A percentile compares a stretch with the other conserved stretches of the same genome.
Evolutionary conservation across 495 filamentous ascomycete genomes (phyloP).

Genomic region (Acidiella bohemica): DNA sequence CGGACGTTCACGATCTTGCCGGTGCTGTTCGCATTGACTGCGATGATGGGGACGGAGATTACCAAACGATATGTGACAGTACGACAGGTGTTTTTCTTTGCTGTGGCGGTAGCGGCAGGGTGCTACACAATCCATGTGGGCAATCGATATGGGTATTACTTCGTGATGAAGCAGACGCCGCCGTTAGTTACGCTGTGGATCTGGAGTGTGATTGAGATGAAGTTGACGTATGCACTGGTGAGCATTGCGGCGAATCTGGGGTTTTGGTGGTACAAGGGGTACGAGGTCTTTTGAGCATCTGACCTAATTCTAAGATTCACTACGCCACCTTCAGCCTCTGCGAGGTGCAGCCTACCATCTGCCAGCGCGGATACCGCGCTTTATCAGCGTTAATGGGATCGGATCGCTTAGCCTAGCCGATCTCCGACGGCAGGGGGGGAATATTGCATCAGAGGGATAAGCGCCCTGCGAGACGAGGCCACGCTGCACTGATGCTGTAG

Average conservation of each 20-base stretch:
- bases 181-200: slow-evolving; percentile 86
- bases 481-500: too few species aligned
- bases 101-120: slow-evolving; percentile 42
- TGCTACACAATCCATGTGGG: slow-evolving; percentile 68
- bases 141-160: slow-evolving; percentile 66
- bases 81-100: slow-evolving; percentile 50
- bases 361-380: too few species aligned
- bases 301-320: too few species aligned
- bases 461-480: too few species aligned
- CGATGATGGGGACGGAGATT: slow-evolving; percentile 38
- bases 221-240: slow-evolving; percentile 49
- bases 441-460: too few species aligned
- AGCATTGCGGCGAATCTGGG: slow-evolving; percentile 45
- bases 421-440: too few species aligned
- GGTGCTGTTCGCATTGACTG: slow-evolving; percentile 50
- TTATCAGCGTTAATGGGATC: too few species aligned
- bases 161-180: slow-evolving; percentile 83
- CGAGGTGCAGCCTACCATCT: too few species aligned
- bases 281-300: slow-evolving; percentile 33
- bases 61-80: slow-evolving; percentile 23
- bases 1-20: slow-evolving; percentile 38
- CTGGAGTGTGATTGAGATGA: slow-evolving; percentile 81
- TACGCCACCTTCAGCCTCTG: too few species aligned
- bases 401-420: too few species aligned
- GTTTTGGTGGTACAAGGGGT: slow-evolving; percentile 64